A percentile compares a stretch with the other conserved stretches of the same genome.
Conservation (phyloP, 2,329 filamentous ascomycete genomes). For the Fusarium clavum region DNA sequence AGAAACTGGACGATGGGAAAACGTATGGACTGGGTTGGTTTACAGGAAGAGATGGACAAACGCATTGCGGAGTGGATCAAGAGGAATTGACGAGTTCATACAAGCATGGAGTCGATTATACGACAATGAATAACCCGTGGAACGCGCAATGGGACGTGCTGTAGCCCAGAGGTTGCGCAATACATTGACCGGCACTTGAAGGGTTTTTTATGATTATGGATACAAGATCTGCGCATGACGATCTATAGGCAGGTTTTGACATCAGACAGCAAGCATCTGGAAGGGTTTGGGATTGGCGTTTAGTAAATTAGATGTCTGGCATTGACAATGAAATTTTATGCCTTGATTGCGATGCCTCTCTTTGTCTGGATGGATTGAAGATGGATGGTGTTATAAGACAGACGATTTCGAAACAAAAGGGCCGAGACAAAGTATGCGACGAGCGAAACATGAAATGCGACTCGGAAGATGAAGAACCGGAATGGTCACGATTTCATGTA, state of each 20-base stretch:
- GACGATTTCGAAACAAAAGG: slow-evolving; percentile 17
- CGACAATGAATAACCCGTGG: slow-evolving; percentile 65
- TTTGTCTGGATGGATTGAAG: background rate
- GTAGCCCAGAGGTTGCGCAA: slow-evolving; percentile 24
- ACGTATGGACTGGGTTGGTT: slow-evolving; percentile 85
- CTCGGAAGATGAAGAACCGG: slow-evolving; percentile 32
- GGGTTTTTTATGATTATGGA: slow-evolving; percentile 21
- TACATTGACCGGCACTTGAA: slow-evolving; percentile 3
- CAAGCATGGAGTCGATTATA: slow-evolving; percentile 69
- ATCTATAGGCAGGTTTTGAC: slow-evolving; percentile 11
- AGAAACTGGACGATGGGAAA: slow-evolving; percentile 67
- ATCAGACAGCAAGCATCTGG: slow-evolving; percentile 12
- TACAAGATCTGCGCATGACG: slow-evolving; percentile 22
- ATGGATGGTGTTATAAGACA: background rate
- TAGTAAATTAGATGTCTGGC: slow-evolving; percentile 27
- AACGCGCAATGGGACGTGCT: slow-evolving; percentile 55
- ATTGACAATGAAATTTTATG: slow-evolving; percentile 29
- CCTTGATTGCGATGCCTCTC: slow-evolving; percentile 5
- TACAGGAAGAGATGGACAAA: slow-evolving; percentile 75
- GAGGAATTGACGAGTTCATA: slow-evolving; percentile 76
- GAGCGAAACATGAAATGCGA: slow-evolving; percentile 33
- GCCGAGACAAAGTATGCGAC: slow-evolving; percentile 13
- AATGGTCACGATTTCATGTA: slow-evolving; percentile 15
- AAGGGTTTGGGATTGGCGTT: slow-evolving; percentile 13
- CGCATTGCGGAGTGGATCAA: slow-evolving; percentile 82